Percentiles rank a stretch among this genome's conserved stretches.
phyloP scores from a whole-genome alignment of 1,139 yeast species.

The Taphrina pruni region DNA sequence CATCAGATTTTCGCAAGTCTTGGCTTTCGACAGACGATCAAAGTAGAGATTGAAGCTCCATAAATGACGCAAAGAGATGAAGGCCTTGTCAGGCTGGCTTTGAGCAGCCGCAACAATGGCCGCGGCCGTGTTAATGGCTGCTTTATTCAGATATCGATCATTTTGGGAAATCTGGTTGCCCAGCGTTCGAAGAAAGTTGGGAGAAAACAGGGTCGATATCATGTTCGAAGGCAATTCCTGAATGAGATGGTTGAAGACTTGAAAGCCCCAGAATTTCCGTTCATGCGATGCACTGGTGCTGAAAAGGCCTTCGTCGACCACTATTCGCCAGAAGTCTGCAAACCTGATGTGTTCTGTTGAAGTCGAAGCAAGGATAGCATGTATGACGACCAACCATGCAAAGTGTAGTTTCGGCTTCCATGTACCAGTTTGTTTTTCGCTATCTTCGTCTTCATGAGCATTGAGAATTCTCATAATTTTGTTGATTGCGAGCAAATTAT shows the following conservation, averaged over 20 bases:
- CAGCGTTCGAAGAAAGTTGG: conserved; percentile 73
- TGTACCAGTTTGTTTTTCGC: conserved; percentile 61
- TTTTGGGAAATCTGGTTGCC: conserved; percentile 76
- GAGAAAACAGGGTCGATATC: conserved; percentile 62
- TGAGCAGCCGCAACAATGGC: conserved; percentile 15
- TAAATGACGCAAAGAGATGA: conserved; percentile 2
- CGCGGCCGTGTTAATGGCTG: conserved; percentile 57
- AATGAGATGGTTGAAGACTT: conserved; percentile 65
- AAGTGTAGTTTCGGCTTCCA: conserved; percentile 84
- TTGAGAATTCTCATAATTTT: conserved; percentile 60
- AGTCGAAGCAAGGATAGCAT: conserved; percentile 47
- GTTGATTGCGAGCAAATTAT: conserved; percentile 66
- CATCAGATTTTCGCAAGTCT: conserved; percentile 63
- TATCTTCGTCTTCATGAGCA: conserved; percentile 18
- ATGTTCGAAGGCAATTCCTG: conserved; percentile 50
- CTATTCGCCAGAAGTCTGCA: conserved; percentile 78
- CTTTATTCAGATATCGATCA: conserved; percentile 69
- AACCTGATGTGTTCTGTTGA: conserved; percentile 53
- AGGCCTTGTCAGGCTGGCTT: conserved; percentile 17
- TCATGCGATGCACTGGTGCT: conserved; percentile 79
- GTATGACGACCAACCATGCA: conserved; percentile 73
- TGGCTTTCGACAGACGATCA: conserved; percentile 78
- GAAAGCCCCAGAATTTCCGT: conserved; percentile 85
- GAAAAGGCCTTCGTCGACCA: conserved; percentile 80
- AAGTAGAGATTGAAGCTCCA: conserved; percentile 56